phyloP scores from a whole-genome alignment of 129 eudicot species.

The Apium graveolens region DNA sequence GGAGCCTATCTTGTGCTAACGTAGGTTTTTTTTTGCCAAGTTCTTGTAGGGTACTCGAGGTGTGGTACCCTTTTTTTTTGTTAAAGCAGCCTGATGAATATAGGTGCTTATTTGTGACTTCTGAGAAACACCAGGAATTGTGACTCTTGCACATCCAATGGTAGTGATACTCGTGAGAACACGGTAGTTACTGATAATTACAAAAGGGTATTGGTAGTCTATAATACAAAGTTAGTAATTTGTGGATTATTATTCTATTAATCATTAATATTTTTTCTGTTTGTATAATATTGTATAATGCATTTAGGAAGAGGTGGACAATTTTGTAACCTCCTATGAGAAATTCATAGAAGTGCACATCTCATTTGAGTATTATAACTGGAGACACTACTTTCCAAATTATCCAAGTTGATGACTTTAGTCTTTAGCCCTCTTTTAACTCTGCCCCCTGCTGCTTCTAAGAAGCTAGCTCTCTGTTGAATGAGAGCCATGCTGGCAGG shows the following conservation, averaged over 20 bases:
- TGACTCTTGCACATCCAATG: neutral
- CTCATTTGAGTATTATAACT: neutral
- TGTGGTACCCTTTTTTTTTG: neutral
- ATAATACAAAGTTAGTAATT: neutral
- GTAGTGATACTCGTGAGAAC: neutral
- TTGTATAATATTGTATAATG: neutral
- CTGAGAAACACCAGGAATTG: neutral
- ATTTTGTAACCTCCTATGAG: neutral
- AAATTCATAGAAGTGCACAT: neutral
- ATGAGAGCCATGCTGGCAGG: neutral
- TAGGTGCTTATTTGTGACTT: neutral
- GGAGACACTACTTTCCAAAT: neutral
- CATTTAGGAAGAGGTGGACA: neutral
- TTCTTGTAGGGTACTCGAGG: neutral
- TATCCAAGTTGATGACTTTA: slow-evolving; percentile 2
- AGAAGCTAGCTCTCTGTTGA: neutral
- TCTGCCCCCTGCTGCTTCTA: neutral
- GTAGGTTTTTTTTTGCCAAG: neutral
- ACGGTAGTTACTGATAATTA: neutral
- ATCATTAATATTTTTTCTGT: neutral
- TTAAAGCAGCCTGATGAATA: neutral
- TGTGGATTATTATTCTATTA: neutral
- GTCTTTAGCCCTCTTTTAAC: neutral
- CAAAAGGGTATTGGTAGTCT: neutral
- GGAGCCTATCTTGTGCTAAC: neutral